Evolutionary conservation across 148 eudicot species (phyloP).

Genomic region (Fagopyrum tataricum): DNA sequence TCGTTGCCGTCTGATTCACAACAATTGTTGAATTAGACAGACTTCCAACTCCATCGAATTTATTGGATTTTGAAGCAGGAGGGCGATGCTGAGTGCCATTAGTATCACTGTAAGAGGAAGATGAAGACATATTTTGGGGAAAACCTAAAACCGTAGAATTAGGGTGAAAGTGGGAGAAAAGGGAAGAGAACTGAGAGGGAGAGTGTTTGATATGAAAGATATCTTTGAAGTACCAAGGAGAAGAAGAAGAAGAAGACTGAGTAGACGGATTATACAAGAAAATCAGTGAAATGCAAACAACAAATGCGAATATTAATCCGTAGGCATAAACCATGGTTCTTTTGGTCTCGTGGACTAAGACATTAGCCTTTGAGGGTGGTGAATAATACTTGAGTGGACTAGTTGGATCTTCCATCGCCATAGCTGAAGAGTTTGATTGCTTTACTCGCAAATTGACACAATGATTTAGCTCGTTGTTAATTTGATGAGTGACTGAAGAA

Average conservation of each 20-base stretch:
- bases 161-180: constrained; percentile 32
- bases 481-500: not conserved
- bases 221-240: constrained; percentile 21
- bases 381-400: not conserved
- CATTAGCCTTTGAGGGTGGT: constrained; percentile 9
- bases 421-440: not conserved
- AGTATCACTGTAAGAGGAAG: not conserved
- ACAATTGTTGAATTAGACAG: not conserved
- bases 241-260: constrained; percentile 27
- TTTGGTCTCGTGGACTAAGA: constrained; percentile 15
- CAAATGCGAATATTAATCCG: constrained; percentile 30
- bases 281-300: constrained; percentile 19
- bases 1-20: not conserved
- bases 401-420: not conserved
- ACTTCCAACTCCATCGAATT: not conserved
- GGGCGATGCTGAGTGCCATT: not conserved
- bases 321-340: constrained; percentile 27
- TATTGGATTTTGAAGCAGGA: not conserved
- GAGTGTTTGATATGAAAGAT: constrained; percentile 17
- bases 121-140: not conserved
- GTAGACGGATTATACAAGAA: not conserved
- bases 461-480: not conserved
- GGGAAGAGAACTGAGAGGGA: constrained; percentile 25
- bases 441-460: not conserved
- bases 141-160: not conserved